phyloP scores from a whole-genome alignment of 2,329 filamentous ascomycete species.

The Fusarium sp. region DNA sequence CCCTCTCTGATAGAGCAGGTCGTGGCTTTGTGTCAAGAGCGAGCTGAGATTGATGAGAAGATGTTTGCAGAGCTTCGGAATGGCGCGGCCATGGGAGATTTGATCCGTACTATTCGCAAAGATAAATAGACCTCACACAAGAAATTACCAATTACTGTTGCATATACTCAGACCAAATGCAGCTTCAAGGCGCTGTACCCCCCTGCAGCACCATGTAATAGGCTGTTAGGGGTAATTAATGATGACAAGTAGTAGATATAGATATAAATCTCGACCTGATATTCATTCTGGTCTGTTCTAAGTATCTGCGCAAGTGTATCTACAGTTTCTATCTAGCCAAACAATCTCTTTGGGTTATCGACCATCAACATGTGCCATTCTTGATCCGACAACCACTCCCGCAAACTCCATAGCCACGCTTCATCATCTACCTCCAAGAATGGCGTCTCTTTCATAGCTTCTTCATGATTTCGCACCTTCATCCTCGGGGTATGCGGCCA shows the following conservation, averaged over 20 bases:
- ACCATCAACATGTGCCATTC: conserved; percentile 39
- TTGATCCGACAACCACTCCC: conserved; percentile 37
- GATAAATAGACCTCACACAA: neutral
- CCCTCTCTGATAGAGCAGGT: conserved; percentile 36
- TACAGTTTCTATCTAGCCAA: neutral
- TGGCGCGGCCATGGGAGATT: neutral
- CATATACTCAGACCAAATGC: too few species aligned
- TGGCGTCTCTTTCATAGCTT: conserved; percentile 46
- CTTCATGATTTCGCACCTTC: conserved; percentile 48
- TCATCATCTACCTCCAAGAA: conserved; percentile 39
- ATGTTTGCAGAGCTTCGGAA: conserved; percentile 26
- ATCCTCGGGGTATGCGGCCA: conserved; percentile 52
- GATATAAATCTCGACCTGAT: neutral
- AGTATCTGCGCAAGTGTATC: neutral
- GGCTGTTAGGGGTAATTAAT: too few species aligned
- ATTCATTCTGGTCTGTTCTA: neutral
- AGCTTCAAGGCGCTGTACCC: too few species aligned
- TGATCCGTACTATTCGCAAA: conserved; percentile 1
- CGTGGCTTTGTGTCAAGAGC: conserved; percentile 41
- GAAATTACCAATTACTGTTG: neutral
- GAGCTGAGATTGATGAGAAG: conserved; percentile 44
- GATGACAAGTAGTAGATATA: neutral
- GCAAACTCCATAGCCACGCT: conserved; percentile 36
- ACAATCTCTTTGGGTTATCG: conserved; percentile 14
- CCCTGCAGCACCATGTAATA: too few species aligned